Evolutionary conservation across 2,329 filamentous ascomycete species (phyloP).

Genomic region (Cercospora berteroae): DNA sequence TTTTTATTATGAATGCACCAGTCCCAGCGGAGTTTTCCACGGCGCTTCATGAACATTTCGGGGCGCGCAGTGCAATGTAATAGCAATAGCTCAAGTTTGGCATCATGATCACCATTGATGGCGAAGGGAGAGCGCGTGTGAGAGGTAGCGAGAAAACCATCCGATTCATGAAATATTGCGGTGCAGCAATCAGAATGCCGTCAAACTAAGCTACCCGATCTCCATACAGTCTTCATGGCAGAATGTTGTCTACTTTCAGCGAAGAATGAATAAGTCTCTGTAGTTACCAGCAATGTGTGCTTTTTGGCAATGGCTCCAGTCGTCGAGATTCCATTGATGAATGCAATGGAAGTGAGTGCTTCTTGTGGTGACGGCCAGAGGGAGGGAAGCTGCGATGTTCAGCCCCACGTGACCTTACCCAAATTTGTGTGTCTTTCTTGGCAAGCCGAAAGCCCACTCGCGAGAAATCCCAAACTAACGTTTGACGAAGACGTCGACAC

Average conservation of each 20-base stretch:
- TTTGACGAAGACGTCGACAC: constrained; percentile 11
- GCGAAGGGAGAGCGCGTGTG: background rate
- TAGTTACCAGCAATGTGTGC: too few relatives aligned
- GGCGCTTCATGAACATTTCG: constrained; percentile 3
- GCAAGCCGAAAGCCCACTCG: constrained; percentile 4
- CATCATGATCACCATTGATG: background rate
- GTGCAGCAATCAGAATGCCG: background rate
- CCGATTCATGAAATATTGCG: background rate
- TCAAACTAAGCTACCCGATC: too few relatives aligned
- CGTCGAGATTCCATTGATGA: too few relatives aligned
- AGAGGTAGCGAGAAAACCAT: background rate
- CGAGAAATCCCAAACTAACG: constrained; percentile 3
- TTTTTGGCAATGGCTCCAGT: too few relatives aligned
- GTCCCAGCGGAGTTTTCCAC: constrained; percentile 6
- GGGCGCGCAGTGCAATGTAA: constrained; percentile 11
- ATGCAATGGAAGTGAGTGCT: background rate
- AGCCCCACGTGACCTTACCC: background rate
- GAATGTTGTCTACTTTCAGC: too few relatives aligned
- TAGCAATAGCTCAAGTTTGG: constrained; percentile 8
- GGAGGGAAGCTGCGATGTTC: background rate
- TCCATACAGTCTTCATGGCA: too few relatives aligned
- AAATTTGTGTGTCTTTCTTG: background rate
- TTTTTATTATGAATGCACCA: constrained; percentile 3
- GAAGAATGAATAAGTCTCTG: too few relatives aligned
- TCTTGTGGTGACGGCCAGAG: too few relatives aligned